phyloP scores from a whole-genome alignment of 495 filamentous ascomycete genomes.

The Hyaloscypha finlandica region DNA sequence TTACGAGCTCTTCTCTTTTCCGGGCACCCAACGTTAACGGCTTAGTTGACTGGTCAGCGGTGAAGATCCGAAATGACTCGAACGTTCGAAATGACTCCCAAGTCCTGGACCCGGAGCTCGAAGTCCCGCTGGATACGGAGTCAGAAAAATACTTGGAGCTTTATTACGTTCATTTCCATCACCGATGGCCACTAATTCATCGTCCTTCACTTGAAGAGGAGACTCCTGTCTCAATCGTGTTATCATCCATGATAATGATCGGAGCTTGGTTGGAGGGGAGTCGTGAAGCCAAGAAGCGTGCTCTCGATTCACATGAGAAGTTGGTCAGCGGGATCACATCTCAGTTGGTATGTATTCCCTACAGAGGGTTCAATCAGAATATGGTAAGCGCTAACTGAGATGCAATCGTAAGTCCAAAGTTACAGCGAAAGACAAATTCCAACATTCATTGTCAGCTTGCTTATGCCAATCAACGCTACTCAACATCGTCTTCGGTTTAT shows the following conservation, averaged over 20 bases:
- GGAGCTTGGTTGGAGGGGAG: conserved; percentile 28
- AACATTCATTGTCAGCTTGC: conserved; percentile 6
- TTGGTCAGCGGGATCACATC: conserved; percentile 10
- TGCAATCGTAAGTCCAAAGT: conserved; percentile 11
- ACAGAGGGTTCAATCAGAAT: neutral
- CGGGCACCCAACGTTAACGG: neutral
- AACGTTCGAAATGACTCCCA: neutral
- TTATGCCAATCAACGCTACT: conserved; percentile 25
- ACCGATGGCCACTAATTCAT: conserved; percentile 29
- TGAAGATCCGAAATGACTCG: conserved; percentile 2
- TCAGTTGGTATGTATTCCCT: conserved; percentile 15
- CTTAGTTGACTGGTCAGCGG: conserved; percentile 5
- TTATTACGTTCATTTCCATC: conserved; percentile 28
- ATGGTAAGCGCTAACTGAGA: neutral
- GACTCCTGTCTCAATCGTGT: neutral
- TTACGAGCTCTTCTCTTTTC: neutral
- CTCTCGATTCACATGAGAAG: conserved; percentile 15
- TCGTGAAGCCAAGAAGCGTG: conserved; percentile 17
- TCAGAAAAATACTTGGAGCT: conserved; percentile 13
- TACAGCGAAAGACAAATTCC: conserved; percentile 18
- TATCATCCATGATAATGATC: conserved; percentile 27
- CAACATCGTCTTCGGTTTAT: conserved; percentile 27
- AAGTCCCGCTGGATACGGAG: neutral
- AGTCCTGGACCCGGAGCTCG: neutral
- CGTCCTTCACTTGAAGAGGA: conserved; percentile 17